Conservation (phyloP, 2,329 filamentous ascomycete genomes). For the Ophiostoma novo-ulmi region DNA sequence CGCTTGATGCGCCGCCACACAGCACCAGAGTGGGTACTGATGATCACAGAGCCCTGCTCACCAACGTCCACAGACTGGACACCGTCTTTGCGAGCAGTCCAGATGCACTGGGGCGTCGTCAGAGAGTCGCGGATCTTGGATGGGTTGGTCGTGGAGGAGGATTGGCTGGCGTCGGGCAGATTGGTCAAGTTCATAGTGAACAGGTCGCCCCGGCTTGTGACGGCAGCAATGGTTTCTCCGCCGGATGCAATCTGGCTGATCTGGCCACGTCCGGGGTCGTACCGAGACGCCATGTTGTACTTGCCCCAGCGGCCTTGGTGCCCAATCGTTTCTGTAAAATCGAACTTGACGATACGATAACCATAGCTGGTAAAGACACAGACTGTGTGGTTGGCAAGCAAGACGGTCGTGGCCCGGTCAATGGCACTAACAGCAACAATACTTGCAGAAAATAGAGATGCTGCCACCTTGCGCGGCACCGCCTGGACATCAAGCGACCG, state of each 20-base stretch:
- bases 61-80: slow-evolving; percentile 82
- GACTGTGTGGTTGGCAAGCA: slow-evolving; percentile 82
- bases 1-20: slow-evolving; percentile 88
- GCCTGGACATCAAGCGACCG: slow-evolving; percentile 80
- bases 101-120: slow-evolving; percentile 73
- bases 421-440: slow-evolving; percentile 83
- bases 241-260: slow-evolving; percentile 76
- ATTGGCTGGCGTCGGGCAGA: slow-evolving; percentile 56
- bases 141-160: slow-evolving; percentile 80
- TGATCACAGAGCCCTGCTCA: slow-evolving; percentile 89
- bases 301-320: slow-evolving; percentile 61
- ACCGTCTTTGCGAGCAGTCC: slow-evolving; percentile 82
- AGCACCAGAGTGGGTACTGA: slow-evolving; percentile 85
- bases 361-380: slow-evolving; percentile 95
- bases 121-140: slow-evolving; percentile 81
- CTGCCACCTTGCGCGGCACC: slow-evolving; percentile 79
- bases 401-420: slow-evolving; percentile 78
- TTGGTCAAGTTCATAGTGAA: slow-evolving; percentile 77
- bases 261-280: slow-evolving; percentile 56
- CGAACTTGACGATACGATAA: slow-evolving; percentile 85
- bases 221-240: slow-evolving; percentile 84
- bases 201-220: slow-evolving; percentile 78
- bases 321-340: slow-evolving; percentile 58
- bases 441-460: slow-evolving; percentile 66
- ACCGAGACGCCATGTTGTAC: slow-evolving; percentile 59